A percentile compares a stretch with the other conserved stretches of the same genome.
These are phyloP conservation scores for Microdochium bolleyi DNA, from an alignment of 2,329 filamentous ascomycete genomes.

Conservation along the genomic window DNA sequence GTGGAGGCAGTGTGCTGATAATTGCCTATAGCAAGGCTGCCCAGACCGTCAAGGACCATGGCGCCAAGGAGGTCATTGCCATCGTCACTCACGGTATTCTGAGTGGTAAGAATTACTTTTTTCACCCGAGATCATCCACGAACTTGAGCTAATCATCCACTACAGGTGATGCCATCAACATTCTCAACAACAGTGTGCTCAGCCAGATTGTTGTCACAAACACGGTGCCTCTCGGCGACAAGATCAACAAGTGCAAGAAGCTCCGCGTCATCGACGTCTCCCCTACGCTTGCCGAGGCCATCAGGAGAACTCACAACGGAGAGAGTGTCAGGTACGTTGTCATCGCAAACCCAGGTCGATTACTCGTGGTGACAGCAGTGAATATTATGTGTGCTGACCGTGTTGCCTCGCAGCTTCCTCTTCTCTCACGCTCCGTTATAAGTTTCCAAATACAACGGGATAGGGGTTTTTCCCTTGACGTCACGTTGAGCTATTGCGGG, in stretches of 20 bases:
- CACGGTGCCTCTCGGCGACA: conserved; percentile 69
- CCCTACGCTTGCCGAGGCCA: conserved; percentile 56
- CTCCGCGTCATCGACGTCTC: conserved; percentile 74
- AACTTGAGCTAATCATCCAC: neutral
- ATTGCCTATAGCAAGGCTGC: conserved; percentile 63
- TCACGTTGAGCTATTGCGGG: neutral
- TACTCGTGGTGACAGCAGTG: no score
- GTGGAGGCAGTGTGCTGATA: conserved; percentile 21
- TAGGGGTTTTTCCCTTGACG: neutral
- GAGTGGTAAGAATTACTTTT: conserved; percentile 10
- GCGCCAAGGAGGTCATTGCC: conserved; percentile 80
- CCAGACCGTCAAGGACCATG: conserved; percentile 77
- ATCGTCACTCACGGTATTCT: conserved; percentile 94
- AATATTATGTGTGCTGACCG: conserved; percentile 4
- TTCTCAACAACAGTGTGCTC: conserved; percentile 60
- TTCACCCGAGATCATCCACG: no score
- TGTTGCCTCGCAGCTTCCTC: conserved; percentile 4
- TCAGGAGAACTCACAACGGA: conserved; percentile 50
- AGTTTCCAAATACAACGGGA: conserved; percentile 16
- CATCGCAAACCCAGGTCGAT: conserved; percentile 28
- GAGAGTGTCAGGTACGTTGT: conserved; percentile 52
- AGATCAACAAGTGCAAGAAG: conserved; percentile 60
- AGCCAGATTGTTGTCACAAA: conserved; percentile 70
- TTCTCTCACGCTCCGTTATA: conserved; percentile 15
- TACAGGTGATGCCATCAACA: conserved; percentile 61